A percentile compares a stretch with the other conserved stretches of the same genome.
Conservation (phyloP, 345 rosid species). For the Crucihimalaya himalaica region DNA sequence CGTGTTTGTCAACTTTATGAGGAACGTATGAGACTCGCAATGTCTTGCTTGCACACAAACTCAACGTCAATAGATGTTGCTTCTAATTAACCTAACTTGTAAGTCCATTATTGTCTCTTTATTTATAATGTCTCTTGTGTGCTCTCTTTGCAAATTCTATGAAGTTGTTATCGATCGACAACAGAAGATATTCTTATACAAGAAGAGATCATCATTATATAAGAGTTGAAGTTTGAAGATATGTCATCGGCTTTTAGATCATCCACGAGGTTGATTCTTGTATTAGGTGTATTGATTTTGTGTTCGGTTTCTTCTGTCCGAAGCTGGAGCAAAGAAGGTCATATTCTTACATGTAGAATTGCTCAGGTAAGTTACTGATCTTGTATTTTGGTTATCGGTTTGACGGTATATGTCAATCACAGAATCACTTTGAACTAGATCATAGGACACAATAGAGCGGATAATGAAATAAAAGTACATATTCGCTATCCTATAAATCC, state of each 20-base stretch:
- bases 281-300: constrained; percentile 40
- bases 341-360: constrained; percentile 75
- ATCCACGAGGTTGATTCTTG: constrained; percentile 32
- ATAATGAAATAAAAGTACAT: background rate
- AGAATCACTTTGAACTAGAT: background rate
- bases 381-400: background rate
- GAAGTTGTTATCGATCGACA: constrained; percentile 11
- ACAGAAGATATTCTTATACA: background rate
- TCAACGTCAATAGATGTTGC: constrained; percentile 33
- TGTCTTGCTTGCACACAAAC: constrained; percentile 65
- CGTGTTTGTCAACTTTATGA: constrained; percentile 32
- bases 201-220: constrained; percentile 35
- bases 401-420: background rate
- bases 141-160: constrained; percentile 15
- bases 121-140: background rate
- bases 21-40: constrained; percentile 41
- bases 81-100: constrained; percentile 9
- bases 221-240: constrained; percentile 12
- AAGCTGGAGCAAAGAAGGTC: constrained; percentile 97
- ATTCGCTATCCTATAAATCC: too few species aligned
- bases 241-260: constrained; percentile 33
- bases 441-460: background rate
- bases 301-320: constrained; percentile 44
- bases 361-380: constrained; percentile 63
- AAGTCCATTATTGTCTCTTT: constrained; percentile 25